Conservation (phyloP, 129 eudicot species). For the Pseudognaphalium luteoalbum region DNA sequence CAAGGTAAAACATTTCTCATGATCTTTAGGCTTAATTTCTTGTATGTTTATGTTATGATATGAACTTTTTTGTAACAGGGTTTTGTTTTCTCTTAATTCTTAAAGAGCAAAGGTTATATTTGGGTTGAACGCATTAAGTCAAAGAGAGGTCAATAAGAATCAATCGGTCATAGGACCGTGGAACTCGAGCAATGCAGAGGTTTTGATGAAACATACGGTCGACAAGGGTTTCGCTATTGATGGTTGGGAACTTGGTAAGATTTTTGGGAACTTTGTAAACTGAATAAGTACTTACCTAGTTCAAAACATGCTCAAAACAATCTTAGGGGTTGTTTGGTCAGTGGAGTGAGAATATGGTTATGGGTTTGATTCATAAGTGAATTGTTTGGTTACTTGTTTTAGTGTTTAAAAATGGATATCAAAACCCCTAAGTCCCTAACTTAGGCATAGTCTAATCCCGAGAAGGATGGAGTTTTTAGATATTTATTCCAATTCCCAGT, state of each 20-base stretch:
- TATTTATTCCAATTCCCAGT: no score
- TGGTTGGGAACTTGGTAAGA: constrained; percentile 91
- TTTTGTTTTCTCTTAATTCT: constrained; percentile 34
- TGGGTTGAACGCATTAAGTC: constrained; percentile 66
- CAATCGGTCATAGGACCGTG: constrained; percentile 60
- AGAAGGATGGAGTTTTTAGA: no score
- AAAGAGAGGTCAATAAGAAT: constrained; percentile 36
- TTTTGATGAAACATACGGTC: constrained; percentile 57
- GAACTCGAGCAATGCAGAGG: constrained; percentile 65
- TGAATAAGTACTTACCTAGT: neutral
- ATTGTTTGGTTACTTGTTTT: no score
- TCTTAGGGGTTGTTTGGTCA: neutral
- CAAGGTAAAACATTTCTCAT: constrained; percentile 50
- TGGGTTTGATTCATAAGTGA: neutral
- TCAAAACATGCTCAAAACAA: no score
- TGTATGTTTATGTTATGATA: constrained; percentile 23
- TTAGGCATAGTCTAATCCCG: no score
- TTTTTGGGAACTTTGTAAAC: neutral
- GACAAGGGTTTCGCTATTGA: constrained; percentile 49
- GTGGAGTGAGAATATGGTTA: neutral
- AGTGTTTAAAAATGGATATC: no score
- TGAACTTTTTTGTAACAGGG: constrained; percentile 39
- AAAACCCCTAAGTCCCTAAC: no score
- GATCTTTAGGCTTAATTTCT: neutral
- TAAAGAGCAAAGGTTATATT: constrained; percentile 61